A percentile compares a stretch with the other conserved stretches of the same genome.
These are phyloP conservation scores for Penicillium occitanis DNA, from an alignment of 2,329 filamentous ascomycete genomes.

Conservation along the genomic window DNA sequence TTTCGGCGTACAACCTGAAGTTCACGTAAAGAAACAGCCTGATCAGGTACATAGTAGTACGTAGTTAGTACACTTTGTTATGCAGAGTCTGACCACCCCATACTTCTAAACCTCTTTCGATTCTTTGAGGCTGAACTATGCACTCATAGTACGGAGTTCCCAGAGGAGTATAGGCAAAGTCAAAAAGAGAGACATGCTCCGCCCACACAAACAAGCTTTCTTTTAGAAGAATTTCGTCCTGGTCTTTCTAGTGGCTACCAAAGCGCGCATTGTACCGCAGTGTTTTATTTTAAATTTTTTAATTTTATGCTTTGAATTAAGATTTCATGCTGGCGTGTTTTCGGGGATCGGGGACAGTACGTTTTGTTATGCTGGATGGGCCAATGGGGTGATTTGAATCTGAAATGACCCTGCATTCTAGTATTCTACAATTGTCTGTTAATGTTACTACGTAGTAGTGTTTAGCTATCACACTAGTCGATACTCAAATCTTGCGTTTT, in stretches of 20 bases:
- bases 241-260: not conserved
- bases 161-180: not conserved
- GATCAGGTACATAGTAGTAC: not conserved
- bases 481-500: no score
- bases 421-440: no score
- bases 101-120: not conserved
- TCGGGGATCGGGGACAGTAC: not conserved
- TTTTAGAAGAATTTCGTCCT: not conserved
- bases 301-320: not conserved
- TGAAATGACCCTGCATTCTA: not conserved
- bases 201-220: not conserved
- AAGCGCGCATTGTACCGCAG: not conserved
- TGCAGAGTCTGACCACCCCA: not conserved
- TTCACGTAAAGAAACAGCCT: not conserved
- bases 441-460: no score
- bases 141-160: not conserved
- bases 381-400: not conserved
- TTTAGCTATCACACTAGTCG: no score
- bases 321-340: not conserved
- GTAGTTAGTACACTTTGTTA: not conserved
- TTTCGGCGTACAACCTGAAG: not conserved
- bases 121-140: conserved; percentile 4
- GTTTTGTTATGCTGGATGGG: not conserved
- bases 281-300: not conserved
- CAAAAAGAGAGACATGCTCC: not conserved